Conservation (phyloP, 768 basidiomycete species). For the Amanita rimosa region DNA sequence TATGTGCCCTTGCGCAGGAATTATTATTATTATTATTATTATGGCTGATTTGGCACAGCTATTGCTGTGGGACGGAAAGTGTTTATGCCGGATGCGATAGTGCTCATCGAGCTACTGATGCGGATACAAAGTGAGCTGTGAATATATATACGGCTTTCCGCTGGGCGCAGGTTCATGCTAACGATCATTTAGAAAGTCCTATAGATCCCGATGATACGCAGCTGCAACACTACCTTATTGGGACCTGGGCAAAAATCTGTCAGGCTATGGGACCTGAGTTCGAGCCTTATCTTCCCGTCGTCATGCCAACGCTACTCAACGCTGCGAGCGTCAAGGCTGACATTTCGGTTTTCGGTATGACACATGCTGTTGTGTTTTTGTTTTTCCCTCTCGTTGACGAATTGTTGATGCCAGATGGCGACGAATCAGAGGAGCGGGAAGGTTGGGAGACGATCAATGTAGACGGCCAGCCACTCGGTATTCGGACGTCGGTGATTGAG, state of each 20-base stretch:
- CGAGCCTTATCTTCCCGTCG: constrained; percentile 74
- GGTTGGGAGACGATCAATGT: constrained; percentile 73
- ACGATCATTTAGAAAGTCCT: constrained; percentile 40
- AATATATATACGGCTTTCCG: not conserved
- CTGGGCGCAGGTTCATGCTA: not conserved
- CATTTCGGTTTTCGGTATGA: constrained; percentile 58
- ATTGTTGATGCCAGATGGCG: constrained; percentile 13
- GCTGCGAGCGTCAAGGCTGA: constrained; percentile 77
- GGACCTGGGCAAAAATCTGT: constrained; percentile 85
- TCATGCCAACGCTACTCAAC: constrained; percentile 69
- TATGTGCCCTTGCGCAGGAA: constrained; percentile 19
- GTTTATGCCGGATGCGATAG: constrained; percentile 64
- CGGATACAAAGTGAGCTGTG: constrained; percentile 69
- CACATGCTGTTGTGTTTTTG: not conserved
- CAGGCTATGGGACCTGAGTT: constrained; percentile 80
- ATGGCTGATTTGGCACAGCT: constrained; percentile 28
- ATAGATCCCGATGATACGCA: constrained; percentile 64
- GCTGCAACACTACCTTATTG: constrained; percentile 63
- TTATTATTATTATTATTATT: too few species aligned
- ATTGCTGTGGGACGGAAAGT: constrained; percentile 79
- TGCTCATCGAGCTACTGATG: constrained; percentile 63
- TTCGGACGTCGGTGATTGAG: constrained; percentile 71
- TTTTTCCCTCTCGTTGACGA: not conserved
- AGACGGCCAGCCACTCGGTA: constrained; percentile 68
- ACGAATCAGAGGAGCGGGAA: constrained; percentile 51